These are phyloP conservation scores for Xylariaceae sp. DNA, from an alignment of 2,329 filamentous ascomycete genomes.

Conservation along the genomic window DNA sequence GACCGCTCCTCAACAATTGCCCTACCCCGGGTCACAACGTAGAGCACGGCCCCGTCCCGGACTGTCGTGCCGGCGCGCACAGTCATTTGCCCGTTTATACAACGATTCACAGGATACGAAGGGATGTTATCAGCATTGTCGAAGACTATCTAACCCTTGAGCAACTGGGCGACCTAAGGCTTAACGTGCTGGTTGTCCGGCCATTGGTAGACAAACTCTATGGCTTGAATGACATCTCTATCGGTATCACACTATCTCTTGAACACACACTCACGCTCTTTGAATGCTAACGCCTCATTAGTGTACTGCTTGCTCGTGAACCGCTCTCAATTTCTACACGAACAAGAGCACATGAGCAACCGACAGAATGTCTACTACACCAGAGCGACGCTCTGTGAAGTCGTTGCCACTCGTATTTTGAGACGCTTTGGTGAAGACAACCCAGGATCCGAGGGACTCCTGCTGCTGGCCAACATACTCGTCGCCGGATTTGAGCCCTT, in stretches of 20 bases:
- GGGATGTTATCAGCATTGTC: constrained; percentile 58
- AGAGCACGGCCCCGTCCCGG: constrained; percentile 42
- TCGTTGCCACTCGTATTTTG: constrained; percentile 72
- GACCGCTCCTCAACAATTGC: constrained; percentile 34
- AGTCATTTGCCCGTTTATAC: constrained; percentile 65
- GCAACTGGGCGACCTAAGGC: constrained; percentile 72
- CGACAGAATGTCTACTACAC: constrained; percentile 77
- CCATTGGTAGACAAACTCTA: constrained; percentile 81
- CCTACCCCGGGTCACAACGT: constrained; percentile 33
- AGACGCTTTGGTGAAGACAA: constrained; percentile 75
- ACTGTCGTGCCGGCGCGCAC: constrained; percentile 53
- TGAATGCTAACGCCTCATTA: constrained; percentile 28
- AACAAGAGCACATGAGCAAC: constrained; percentile 69
- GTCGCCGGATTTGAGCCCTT: constrained; percentile 82
- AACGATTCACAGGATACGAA: constrained; percentile 66
- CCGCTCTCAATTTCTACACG: constrained; percentile 69
- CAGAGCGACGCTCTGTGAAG: constrained; percentile 70
- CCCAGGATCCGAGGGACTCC: constrained; percentile 61
- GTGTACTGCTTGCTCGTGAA: constrained; percentile 84
- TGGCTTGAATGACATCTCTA: constrained; percentile 71
- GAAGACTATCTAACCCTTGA: constrained; percentile 62
- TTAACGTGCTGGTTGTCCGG: constrained; percentile 74
- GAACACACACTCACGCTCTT: neutral
- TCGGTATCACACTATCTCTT: constrained; percentile 44
- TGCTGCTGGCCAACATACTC: constrained; percentile 71